phyloP scores from a whole-genome alignment of 2,329 filamentous ascomycete genomes.

The Plectosphaerella cucumerina region DNA sequence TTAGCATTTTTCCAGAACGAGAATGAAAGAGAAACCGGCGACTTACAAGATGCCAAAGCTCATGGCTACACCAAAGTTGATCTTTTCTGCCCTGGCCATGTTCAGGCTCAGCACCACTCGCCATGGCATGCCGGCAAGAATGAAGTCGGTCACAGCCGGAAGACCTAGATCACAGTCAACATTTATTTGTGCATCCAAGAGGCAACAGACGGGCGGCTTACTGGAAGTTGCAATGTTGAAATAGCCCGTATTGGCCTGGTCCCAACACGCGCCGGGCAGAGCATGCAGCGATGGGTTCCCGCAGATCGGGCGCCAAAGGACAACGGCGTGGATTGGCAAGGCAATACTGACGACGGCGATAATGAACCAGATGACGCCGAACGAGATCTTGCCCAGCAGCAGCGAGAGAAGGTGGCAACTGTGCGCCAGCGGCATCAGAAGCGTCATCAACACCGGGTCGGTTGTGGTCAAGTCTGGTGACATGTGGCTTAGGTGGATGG shows the following conservation, averaged over 20 bases:
- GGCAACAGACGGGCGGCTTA: neutral
- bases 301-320: slow-evolving; percentile 17
- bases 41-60: slow-evolving; percentile 16
- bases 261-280: too few relatives aligned
- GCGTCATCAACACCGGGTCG: neutral
- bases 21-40: neutral
- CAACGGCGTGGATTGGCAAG: slow-evolving; percentile 13
- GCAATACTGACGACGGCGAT: slow-evolving; percentile 16
- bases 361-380: slow-evolving; percentile 22
- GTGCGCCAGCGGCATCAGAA: slow-evolving; percentile 7
- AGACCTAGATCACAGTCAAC: slow-evolving; percentile 5
- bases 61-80: slow-evolving; percentile 22
- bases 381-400: slow-evolving; percentile 20
- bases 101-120: slow-evolving; percentile 21
- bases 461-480: neutral
- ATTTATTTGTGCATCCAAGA: neutral
- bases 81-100: slow-evolving; percentile 21
- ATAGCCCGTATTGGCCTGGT: slow-evolving; percentile 5
- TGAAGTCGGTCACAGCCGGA: slow-evolving; percentile 20
- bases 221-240: slow-evolving; percentile 11
- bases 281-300: slow-evolving; percentile 17
- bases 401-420: slow-evolving; percentile 9
- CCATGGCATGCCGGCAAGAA: slow-evolving; percentile 23
- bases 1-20: neutral
- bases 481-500: slow-evolving; percentile 11